A percentile compares a stretch with the other conserved stretches of the same genome.
Evolutionary conservation across 495 filamentous ascomycete genomes (phyloP).

Genomic region (Annulohypoxylon moriforme): DNA sequence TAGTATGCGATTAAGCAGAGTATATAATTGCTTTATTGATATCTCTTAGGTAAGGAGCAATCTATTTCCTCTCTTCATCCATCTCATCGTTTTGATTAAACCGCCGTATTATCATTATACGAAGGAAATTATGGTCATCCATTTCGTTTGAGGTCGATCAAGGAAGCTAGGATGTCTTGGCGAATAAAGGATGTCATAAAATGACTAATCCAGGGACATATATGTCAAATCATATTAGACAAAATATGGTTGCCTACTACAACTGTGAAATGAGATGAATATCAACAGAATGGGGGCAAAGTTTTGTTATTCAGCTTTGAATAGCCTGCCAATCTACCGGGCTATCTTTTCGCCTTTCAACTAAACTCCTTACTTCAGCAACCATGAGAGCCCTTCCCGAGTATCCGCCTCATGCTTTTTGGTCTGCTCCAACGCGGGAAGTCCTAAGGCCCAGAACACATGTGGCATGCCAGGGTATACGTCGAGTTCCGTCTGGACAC

Average conservation of each 20-base stretch:
- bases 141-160: no score
- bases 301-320: neutral
- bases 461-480: constrained; percentile 57
- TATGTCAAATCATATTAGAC: no score
- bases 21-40: neutral
- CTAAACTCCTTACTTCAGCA: no score
- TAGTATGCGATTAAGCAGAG: neutral
- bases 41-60: neutral
- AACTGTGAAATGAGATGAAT: neutral
- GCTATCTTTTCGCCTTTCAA: neutral
- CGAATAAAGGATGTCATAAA: no score
- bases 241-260: neutral
- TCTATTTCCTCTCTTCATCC: neutral
- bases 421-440: constrained; percentile 43
- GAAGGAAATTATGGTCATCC: no score
- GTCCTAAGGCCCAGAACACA: constrained; percentile 17
- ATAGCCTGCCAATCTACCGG: neutral
- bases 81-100: neutral
- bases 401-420: constrained; percentile 28
- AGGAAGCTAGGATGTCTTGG: no score
- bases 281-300: neutral
- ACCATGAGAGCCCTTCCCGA: constrained; percentile 24
- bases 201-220: no score
- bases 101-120: no score
- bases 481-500: constrained; percentile 48